Evolutionary conservation across 164 flowering plant genomes (phyloP), one percentile per base, ranked within the genome.

Genomic region (Kingdonia uniflora): DNA sequence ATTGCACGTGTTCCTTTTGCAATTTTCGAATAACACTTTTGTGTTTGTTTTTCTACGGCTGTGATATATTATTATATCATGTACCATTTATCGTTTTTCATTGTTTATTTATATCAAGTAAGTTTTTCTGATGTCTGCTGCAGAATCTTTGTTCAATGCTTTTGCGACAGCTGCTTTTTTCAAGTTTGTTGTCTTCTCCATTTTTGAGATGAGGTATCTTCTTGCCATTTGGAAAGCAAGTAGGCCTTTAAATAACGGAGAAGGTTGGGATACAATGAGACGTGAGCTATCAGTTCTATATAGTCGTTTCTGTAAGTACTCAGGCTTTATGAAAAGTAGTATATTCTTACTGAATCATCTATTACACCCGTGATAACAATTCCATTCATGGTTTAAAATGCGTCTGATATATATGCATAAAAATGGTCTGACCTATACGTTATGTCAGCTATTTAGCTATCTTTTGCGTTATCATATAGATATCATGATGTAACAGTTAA

Each of bases 161-260:
- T 92, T 92, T 79, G 96, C 99, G 48, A 84, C 96, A 35, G 96
- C 99, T 51, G 95, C 96, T 38, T 92, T 92, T 70, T 92, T 92
- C 95, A 92, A 92, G 80, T 92, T 92, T 59, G 96, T 88, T 49
- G 95, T 92, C 57, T 88, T 88, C 74, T 85, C 99, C 33, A 88
- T 92, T 51, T 92, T 88, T 77, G 99, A 92, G 77, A 92, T 88
- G 95, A 74, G 99, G 61, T 92, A 88, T 76, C 96, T 92, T 56
- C 90, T 92, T 60, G 94, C 95, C 7, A 88, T 92, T 70, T 92
- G 99, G 99, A 92, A 92, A 66, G 99, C 99, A 43, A 84, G 78
- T 63, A 80, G 99, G 57, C 89, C 96, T 38, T 55, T 68, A 68
- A 80, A 70, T 65, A 80, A 63, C 58, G 95, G 95, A 56, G 99